phyloP scores from a whole-genome alignment of 2,329 filamentous ascomycete species.

The Daldinia sp. region DNA sequence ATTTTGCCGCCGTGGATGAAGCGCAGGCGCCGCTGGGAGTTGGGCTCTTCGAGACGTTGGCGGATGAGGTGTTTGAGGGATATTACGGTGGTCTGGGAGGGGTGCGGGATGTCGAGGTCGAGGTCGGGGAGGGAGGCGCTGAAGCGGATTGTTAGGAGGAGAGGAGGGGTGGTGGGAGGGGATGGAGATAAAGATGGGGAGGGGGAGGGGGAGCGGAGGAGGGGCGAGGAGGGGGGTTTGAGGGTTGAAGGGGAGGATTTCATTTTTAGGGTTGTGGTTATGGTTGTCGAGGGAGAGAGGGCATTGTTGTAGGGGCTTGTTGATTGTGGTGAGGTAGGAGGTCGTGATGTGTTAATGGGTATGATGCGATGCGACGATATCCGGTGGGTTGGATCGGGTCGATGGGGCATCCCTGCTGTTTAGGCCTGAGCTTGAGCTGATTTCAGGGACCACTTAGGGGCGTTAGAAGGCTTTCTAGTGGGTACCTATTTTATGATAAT shows the following conservation, averaged over 20 bases:
- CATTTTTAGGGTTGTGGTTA: constrained; percentile 22
- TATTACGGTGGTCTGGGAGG: constrained; percentile 74
- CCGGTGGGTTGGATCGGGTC: constrained; percentile 13
- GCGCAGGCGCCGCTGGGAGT: constrained; percentile 76
- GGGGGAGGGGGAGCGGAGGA: constrained; percentile 10
- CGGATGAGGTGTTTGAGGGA: constrained; percentile 86
- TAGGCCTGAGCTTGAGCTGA: not conserved
- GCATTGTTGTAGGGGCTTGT: not conserved
- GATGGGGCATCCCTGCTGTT: not conserved
- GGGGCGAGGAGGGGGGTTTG: constrained; percentile 28
- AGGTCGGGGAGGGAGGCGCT: constrained; percentile 85
- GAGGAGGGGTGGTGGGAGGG: constrained; percentile 54
- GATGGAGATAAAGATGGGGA: constrained; percentile 26
- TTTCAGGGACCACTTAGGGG: constrained; percentile 1
- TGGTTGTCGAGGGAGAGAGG: not conserved
- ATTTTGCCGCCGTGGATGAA: constrained; percentile 91
- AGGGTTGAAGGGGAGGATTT: constrained; percentile 29
- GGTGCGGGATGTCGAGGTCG: constrained; percentile 75
- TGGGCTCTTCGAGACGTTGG: constrained; percentile 67
- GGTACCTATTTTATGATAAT: no score
- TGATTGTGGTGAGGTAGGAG: no score
- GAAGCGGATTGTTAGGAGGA: constrained; percentile 90
- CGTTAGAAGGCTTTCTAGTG: no score
- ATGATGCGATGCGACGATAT: not conserved
- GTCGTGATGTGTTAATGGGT: not conserved